Conservation (phyloP, 129 eudicot species). For the Glebionis coronaria region DNA sequence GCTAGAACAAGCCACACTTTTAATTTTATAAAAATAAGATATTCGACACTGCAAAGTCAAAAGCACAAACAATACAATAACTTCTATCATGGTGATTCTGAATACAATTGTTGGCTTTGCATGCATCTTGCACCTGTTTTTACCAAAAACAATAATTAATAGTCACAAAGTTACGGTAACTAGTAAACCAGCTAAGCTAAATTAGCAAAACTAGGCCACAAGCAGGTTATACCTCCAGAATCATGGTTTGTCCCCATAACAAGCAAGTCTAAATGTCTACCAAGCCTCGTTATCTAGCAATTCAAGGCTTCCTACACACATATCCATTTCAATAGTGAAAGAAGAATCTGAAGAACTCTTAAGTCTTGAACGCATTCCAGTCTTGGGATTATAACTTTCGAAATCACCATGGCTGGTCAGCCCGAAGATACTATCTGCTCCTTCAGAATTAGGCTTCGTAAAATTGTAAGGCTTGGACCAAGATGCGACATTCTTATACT, state of each 20-base stretch:
- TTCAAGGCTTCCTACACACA: not conserved
- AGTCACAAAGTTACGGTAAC: too few species aligned
- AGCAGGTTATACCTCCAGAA: too few species aligned
- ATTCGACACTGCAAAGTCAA: too few species aligned
- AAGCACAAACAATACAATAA: too few species aligned
- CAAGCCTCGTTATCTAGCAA: not conserved
- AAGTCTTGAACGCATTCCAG: not conserved
- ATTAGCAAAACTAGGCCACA: too few species aligned
- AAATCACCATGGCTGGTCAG: not conserved
- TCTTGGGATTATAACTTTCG: slow-evolving; percentile 1
- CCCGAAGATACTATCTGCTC: not conserved
- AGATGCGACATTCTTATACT: not conserved
- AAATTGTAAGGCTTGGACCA: not conserved
- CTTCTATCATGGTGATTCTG: too few species aligned
- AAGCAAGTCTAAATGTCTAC: not conserved
- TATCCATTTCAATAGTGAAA: not conserved
- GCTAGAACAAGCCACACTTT: too few species aligned
- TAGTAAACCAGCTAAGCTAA: too few species aligned
- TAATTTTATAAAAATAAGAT: too few species aligned
- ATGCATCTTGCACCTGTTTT: too few species aligned
- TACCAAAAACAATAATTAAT: too few species aligned
- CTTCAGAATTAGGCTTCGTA: not conserved
- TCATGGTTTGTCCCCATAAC: not conserved
- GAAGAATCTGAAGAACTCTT: not conserved
- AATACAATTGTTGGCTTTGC: too few species aligned